These are phyloP conservation scores for Penicillium vulpinum DNA, from an alignment of 2,329 filamentous ascomycete genomes.

Conservation along the genomic window DNA sequence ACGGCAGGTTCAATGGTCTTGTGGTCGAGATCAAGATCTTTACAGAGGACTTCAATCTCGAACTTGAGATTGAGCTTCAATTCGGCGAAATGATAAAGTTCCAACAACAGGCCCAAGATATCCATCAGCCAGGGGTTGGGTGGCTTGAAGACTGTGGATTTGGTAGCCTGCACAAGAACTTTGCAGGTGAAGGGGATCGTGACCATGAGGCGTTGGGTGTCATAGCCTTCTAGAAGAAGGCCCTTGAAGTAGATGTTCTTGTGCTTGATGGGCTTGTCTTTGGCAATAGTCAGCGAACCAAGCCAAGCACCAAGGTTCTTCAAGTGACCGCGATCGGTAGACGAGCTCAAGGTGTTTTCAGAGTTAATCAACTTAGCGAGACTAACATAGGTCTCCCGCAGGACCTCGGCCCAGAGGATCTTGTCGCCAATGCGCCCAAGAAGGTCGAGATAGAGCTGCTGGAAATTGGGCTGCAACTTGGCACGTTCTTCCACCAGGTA, in stretches of 20 bases:
- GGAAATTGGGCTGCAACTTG: constrained; percentile 96
- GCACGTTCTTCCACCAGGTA: constrained; percentile 95
- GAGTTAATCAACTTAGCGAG: constrained; percentile 86
- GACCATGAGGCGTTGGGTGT: constrained; percentile 85
- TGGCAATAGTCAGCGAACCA: constrained; percentile 85
- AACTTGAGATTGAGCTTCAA: constrained; percentile 97
- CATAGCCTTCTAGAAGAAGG: constrained; percentile 86
- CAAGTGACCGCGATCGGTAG: constrained; percentile 79
- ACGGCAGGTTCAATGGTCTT: constrained; percentile 86
- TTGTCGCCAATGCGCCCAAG: constrained; percentile 79
- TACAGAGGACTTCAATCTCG: constrained; percentile 96
- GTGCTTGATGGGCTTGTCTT: constrained; percentile 93
- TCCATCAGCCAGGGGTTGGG: constrained; percentile 99
- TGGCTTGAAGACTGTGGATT: constrained; percentile 85
- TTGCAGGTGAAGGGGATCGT: constrained; percentile 98
- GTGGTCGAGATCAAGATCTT: constrained; percentile 86
- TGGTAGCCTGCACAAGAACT: constrained; percentile 78
- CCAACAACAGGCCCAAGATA: constrained; percentile 84
- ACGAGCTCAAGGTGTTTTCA: constrained; percentile 79
- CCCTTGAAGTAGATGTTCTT: constrained; percentile 98
- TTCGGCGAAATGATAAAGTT: constrained; percentile 89
- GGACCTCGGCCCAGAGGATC: constrained; percentile 79
- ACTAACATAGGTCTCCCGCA: constrained; percentile 88
- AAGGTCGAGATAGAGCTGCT: constrained; percentile 87
- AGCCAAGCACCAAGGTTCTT: constrained; percentile 96